A percentile compares a stretch with the other conserved stretches of the same genome.
These are phyloP conservation scores for Oldenlandia corymbosa DNA, from an alignment of 257 asterid species.

Conservation along the genomic window DNA sequence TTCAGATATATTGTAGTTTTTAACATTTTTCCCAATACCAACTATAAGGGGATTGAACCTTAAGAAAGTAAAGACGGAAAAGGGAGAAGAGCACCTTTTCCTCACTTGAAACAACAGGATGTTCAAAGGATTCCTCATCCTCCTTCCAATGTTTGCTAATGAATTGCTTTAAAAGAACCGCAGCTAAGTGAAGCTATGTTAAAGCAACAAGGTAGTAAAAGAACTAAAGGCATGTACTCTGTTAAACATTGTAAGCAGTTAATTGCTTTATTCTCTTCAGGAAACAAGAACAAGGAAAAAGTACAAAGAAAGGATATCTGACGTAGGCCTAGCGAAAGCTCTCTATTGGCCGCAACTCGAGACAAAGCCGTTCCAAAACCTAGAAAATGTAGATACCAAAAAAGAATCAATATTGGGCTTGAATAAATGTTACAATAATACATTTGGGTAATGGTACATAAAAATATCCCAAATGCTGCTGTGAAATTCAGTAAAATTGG, in stretches of 20 bases:
- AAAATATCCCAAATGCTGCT: background rate
- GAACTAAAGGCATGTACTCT: background rate
- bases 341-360: slow-evolving; percentile 65
- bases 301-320: slow-evolving; percentile 76
- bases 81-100: slow-evolving; percentile 56
- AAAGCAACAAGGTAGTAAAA: slow-evolving; percentile 36
- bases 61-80: slow-evolving; percentile 5
- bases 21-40: background rate
- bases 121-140: slow-evolving; percentile 81
- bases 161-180: slow-evolving; percentile 84
- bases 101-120: slow-evolving; percentile 64
- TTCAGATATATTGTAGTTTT: background rate
- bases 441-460: too few relatives aligned
- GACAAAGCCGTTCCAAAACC: slow-evolving; percentile 88
- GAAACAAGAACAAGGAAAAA: background rate
- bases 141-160: slow-evolving; percentile 84
- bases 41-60: background rate
- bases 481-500: background rate
- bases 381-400: slow-evolving; percentile 10
- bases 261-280: background rate
- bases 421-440: background rate
- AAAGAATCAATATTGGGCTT: background rate
- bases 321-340: slow-evolving; percentile 62
- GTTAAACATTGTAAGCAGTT: background rate
- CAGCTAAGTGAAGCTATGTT: slow-evolving; percentile 76